These are phyloP conservation scores for Syncephalastrum sp. DNA, from an alignment of 371 early-diverging fungal species.

Conservation along the genomic window DNA sequence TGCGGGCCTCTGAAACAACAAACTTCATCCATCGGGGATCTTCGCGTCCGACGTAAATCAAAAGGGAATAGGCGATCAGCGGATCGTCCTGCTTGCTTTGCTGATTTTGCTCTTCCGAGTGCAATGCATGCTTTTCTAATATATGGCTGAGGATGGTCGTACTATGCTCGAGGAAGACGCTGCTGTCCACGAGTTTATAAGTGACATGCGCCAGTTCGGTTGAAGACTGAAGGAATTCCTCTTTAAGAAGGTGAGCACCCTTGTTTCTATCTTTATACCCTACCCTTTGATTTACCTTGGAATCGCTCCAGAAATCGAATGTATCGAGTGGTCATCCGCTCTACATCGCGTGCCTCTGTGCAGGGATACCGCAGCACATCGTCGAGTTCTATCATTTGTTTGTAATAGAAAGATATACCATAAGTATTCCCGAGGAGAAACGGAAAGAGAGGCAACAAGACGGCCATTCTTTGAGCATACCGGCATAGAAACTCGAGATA, in stretches of 20 bases:
- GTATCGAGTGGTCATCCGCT: constrained; percentile 37
- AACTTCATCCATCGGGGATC: constrained; percentile 32
- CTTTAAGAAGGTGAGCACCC: constrained; percentile 19
- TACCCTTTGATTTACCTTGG: constrained; percentile 20
- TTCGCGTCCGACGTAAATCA: constrained; percentile 48
- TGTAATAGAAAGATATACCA: neutral
- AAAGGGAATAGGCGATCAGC: constrained; percentile 44
- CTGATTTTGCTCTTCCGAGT: constrained; percentile 10
- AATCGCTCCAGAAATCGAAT: constrained; percentile 41
- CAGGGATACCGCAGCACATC: constrained; percentile 45
- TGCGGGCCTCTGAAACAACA: constrained; percentile 30
- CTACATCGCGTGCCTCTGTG: constrained; percentile 29
- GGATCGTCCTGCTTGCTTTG: constrained; percentile 23
- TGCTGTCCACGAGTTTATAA: constrained; percentile 66
- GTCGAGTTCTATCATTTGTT: constrained; percentile 38
- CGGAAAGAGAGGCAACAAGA: neutral
- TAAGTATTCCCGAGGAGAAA: neutral
- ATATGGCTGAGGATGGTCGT: constrained; percentile 57
- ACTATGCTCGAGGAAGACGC: constrained; percentile 59
- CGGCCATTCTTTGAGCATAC: constrained; percentile 15
- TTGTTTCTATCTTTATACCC: neutral
- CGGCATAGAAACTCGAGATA: constrained; percentile 48
- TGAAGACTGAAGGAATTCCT: constrained; percentile 48
- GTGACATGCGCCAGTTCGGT: constrained; percentile 56
- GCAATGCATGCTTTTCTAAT: constrained; percentile 47